Evolutionary conservation across 768 basidiomycete species (phyloP).

Genomic region (Cystofilobasidium macerans): DNA sequence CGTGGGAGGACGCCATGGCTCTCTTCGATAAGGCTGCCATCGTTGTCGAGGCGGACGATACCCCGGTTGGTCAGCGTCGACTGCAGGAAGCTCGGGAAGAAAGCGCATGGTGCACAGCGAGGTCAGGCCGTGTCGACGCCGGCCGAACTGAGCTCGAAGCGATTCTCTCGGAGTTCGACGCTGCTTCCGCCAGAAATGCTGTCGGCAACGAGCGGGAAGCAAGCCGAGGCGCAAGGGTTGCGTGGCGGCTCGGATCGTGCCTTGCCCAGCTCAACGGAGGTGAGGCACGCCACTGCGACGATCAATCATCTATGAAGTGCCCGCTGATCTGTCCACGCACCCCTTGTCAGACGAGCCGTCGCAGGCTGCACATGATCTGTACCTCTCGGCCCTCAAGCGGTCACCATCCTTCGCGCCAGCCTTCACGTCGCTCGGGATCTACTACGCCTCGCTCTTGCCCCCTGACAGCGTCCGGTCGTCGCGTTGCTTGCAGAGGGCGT

Average conservation of each 20-base stretch:
- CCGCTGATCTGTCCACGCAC: neutral
- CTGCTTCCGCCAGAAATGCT: slow-evolving; percentile 37
- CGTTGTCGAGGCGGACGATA: slow-evolving; percentile 41
- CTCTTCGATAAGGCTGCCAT: slow-evolving; percentile 55
- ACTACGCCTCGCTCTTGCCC: slow-evolving; percentile 65
- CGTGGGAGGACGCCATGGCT: slow-evolving; percentile 57
- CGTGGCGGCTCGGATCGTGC: slow-evolving; percentile 74
- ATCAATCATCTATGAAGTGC: too few relatives aligned
- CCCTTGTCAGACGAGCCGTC: slow-evolving; percentile 1
- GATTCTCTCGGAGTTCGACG: slow-evolving; percentile 32
- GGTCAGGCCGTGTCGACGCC: slow-evolving; percentile 36
- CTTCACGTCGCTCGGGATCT: slow-evolving; percentile 84
- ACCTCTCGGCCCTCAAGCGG: slow-evolving; percentile 67
- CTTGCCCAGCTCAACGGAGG: slow-evolving; percentile 58
- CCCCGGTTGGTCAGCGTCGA: slow-evolving; percentile 23
- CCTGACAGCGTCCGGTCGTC: slow-evolving; percentile 74
- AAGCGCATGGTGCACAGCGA: slow-evolving; percentile 68
- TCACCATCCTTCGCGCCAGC: slow-evolving; percentile 71
- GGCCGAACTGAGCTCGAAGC: slow-evolving; percentile 34
- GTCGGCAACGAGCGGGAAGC: slow-evolving; percentile 42
- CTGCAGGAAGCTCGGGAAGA: slow-evolving; percentile 56
- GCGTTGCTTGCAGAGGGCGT: slow-evolving; percentile 96
- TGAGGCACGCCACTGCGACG: slow-evolving; percentile 48
- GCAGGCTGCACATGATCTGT: slow-evolving; percentile 63
- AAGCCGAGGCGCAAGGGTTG: slow-evolving; percentile 59